phyloP scores from a whole-genome alignment of 192 early-diverging fungal genomes.

The Dissophora ornata region DNA sequence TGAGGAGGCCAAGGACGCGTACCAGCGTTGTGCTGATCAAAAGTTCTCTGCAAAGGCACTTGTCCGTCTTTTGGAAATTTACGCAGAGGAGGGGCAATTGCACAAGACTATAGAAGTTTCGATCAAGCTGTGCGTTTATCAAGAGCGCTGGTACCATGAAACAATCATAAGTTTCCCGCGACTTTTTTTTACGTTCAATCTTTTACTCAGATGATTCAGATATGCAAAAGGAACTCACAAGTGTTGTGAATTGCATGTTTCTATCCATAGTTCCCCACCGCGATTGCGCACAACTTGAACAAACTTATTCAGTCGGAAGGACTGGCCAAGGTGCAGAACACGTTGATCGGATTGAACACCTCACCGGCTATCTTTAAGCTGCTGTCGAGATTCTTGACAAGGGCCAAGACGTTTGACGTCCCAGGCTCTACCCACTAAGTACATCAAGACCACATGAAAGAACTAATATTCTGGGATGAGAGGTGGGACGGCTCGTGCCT shows the following conservation, averaged over 20 bases:
- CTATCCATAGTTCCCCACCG: constrained; percentile 81
- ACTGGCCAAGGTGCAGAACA: constrained; percentile 92
- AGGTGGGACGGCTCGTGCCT: too few species aligned
- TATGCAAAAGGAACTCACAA: too few species aligned
- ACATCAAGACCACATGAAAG: too few species aligned
- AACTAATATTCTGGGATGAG: too few species aligned
- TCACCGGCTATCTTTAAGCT: constrained; percentile 80
- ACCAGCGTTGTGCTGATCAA: constrained; percentile 85
- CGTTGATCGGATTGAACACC: constrained; percentile 88
- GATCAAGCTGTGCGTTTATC: constrained; percentile 84
- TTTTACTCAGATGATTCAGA: too few species aligned
- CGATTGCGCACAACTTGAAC: constrained; percentile 85
- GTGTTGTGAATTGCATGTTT: too few species aligned
- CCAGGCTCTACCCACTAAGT: constrained; percentile 67
- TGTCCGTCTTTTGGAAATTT: constrained; percentile 83
- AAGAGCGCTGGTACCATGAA: constrained; percentile 93
- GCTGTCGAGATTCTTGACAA: constrained; percentile 76
- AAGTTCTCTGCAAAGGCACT: constrained; percentile 94
- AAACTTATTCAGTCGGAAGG: constrained; percentile 89
- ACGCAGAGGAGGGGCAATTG: constrained; percentile 83
- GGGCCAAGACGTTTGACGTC: constrained; percentile 78
- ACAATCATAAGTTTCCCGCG: constrained; percentile 85
- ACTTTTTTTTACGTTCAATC: too few species aligned
- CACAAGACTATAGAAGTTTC: constrained; percentile 82
- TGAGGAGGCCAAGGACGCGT: constrained; percentile 94